Conservation (phyloP, 164 flowering plant species). For the Nymphaea colorata region DNA sequence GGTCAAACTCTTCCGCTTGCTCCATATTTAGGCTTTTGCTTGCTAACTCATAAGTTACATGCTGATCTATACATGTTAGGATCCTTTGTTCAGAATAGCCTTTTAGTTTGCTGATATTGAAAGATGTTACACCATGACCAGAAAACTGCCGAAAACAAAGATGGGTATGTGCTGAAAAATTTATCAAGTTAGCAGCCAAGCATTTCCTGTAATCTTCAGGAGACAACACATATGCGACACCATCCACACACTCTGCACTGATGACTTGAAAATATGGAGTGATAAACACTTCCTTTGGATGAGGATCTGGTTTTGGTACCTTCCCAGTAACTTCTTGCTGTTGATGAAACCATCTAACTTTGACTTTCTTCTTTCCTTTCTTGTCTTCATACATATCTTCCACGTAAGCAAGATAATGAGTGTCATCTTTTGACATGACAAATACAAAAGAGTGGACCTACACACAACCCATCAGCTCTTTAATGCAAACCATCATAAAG, state of each 20-base stretch:
- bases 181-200: conserved; percentile 30
- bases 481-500: background rate
- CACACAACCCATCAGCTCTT: conserved; percentile 5
- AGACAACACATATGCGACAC: conserved; percentile 71
- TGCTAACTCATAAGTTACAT: conserved; percentile 12
- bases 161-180: conserved; percentile 37
- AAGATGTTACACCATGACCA: conserved; percentile 58
- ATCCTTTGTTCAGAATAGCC: conserved; percentile 76
- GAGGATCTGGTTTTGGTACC: conserved; percentile 39
- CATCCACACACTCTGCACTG: conserved; percentile 96
- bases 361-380: conserved; percentile 84
- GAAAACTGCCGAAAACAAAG: conserved; percentile 67
- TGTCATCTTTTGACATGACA: conserved; percentile 85
- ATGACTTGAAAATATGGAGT: conserved; percentile 83
- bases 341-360: conserved; percentile 95
- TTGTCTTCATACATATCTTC: conserved; percentile 98
- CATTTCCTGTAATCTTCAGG: conserved; percentile 82
- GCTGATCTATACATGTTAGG: conserved; percentile 46
- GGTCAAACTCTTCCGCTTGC: conserved; percentile 41
- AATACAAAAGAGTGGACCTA: conserved; percentile 90
- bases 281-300: conserved; percentile 86
- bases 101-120: conserved; percentile 62
- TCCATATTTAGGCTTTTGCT: conserved; percentile 11
- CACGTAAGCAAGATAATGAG: conserved; percentile 71
- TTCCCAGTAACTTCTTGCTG: conserved; percentile 65